Conservation (phyloP, 306 rosid genomes). For the Castanea crenata region DNA sequence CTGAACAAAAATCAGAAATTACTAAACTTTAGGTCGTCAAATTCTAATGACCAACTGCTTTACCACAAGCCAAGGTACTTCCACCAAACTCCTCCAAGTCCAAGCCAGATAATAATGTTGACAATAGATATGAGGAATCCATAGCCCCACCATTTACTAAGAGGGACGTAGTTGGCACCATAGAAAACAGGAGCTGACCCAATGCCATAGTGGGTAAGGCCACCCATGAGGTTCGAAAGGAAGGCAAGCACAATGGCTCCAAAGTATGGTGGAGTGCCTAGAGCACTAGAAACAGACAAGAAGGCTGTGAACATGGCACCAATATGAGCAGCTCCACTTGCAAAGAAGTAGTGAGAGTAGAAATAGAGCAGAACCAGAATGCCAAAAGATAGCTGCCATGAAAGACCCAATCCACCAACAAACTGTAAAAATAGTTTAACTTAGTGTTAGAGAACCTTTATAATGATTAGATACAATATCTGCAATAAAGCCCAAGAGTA, state of each 20-base stretch:
- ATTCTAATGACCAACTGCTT: constrained; percentile 27
- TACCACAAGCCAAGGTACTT: constrained; percentile 88
- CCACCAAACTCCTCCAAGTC: constrained; percentile 93
- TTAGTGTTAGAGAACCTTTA: constrained; percentile 20
- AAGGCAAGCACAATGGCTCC: constrained; percentile 89
- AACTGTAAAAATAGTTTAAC: constrained; percentile 51
- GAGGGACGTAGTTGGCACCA: constrained; percentile 96
- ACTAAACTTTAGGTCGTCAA: constrained; percentile 20
- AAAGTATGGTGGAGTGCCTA: constrained; percentile 90
- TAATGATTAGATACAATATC: constrained; percentile 1
- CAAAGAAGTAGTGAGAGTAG: constrained; percentile 98
- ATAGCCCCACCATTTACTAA: constrained; percentile 95
- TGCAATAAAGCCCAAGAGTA: neutral
- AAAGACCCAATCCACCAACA: constrained; percentile 94
- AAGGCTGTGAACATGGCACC: constrained; percentile 99
- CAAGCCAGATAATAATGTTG: constrained; percentile 93
- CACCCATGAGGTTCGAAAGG: constrained; percentile 98
- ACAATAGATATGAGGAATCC: constrained; percentile 80
- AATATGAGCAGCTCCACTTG: constrained; percentile 99
- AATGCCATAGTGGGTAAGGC: constrained; percentile 97
- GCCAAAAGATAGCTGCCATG: constrained; percentile 94
- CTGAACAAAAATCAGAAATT: constrained; percentile 24
- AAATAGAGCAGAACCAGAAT: constrained; percentile 94
- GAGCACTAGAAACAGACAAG: constrained; percentile 94
- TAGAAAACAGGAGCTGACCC: constrained; percentile 97